Base-by-base conservation (phyloP, 352 stramenopile species). In the Lagenidium giganteum region DNA sequence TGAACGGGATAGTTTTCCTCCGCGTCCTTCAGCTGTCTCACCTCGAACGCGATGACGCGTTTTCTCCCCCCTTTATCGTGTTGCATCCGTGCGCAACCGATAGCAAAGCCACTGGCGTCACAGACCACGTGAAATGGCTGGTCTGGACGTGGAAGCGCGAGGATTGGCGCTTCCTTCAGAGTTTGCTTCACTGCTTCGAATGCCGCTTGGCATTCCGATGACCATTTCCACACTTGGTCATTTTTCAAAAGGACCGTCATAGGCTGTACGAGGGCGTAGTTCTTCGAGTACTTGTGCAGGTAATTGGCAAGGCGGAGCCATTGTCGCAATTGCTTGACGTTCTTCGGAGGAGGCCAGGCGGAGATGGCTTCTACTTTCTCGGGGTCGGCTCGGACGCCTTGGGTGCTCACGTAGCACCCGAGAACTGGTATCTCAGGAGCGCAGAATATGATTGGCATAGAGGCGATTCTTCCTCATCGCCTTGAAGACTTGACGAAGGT, bases 391-490 rank as follows among this genome's bases (percentile, higher is more conserved):
- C 54, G 47, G 13, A 48, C 33, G 2, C 58, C 52, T 13, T 57
- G 5, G 3, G 30, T 33, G 1, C 53, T 39, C 20, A 68, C 47
- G 30, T 48, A 57, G 28, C 53, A 58, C n/a, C 40, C 58, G 3
- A 68, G 29, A 8, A 61, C 48, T n/a, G 53, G 58, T 21, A 64
- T 68, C 24, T 64, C 51, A n/a, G 20, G 12, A 1, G 38, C 22
- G 17, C 37, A 26, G 31, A 65, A 57, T n/a, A n/a, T n/a, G n/a
- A 22, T 64, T 65, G 13, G 57, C 50, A 51, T 48, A 56, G 8
- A 59, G 37, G 16, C 53, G 36, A 26, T 40, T 58, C 2, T 37
- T 29, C 23, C 44, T 24, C 48, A 58, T 55, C 9, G 9, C 8
- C 28, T 54, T 29, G 9, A 73, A 27, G 21, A 67, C 54, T 16